These are phyloP conservation scores for Xylariomycetidae sp. DNA, from an alignment of 2,329 filamentous ascomycete genomes.

Conservation along the genomic window DNA sequence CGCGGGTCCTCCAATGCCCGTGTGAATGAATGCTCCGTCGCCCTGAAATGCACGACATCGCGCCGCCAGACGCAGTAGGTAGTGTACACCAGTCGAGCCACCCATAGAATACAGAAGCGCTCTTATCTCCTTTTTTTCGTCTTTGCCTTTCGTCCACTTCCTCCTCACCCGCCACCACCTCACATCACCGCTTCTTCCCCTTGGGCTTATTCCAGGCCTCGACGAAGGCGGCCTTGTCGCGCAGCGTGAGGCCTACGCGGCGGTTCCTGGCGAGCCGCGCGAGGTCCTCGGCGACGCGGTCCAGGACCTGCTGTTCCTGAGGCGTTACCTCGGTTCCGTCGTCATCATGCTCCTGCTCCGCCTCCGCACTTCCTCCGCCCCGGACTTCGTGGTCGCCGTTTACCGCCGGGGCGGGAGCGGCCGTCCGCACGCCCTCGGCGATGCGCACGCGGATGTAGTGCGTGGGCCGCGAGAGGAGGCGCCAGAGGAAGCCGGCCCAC, in stretches of 20 bases:
- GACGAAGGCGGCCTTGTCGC: slow-evolving; percentile 79
- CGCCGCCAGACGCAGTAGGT: too few species aligned
- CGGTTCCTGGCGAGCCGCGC: slow-evolving; percentile 85
- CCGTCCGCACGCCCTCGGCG: slow-evolving; percentile 64
- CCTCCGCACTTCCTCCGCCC: too few species aligned
- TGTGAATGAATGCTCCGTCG: too few species aligned
- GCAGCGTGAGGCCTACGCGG: slow-evolving; percentile 75
- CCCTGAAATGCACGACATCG: too few species aligned
- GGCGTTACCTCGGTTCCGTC: slow-evolving; percentile 28
- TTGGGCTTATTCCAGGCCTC: slow-evolving; percentile 51
- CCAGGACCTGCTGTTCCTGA: slow-evolving; percentile 66
- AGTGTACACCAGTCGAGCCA: too few species aligned
- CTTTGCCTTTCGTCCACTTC: too few species aligned
- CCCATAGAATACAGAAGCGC: too few species aligned
- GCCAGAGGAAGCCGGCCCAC: slow-evolving; percentile 75
- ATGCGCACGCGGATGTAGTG: slow-evolving; percentile 90
- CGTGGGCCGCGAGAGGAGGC: slow-evolving; percentile 73
- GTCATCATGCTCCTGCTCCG: slow-evolving; percentile 17
- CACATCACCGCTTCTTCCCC: too few species aligned
- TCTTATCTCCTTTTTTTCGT: too few species aligned
- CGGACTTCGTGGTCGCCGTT: too few species aligned
- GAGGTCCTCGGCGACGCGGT: slow-evolving; percentile 76
- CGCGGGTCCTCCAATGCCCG: too few species aligned
- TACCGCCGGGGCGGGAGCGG: slow-evolving; percentile 29
- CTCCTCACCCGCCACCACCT: too few species aligned